phyloP scores from a whole-genome alignment of 2,329 filamentous ascomycete species.

The Clarireedia homoeocarpa region DNA sequence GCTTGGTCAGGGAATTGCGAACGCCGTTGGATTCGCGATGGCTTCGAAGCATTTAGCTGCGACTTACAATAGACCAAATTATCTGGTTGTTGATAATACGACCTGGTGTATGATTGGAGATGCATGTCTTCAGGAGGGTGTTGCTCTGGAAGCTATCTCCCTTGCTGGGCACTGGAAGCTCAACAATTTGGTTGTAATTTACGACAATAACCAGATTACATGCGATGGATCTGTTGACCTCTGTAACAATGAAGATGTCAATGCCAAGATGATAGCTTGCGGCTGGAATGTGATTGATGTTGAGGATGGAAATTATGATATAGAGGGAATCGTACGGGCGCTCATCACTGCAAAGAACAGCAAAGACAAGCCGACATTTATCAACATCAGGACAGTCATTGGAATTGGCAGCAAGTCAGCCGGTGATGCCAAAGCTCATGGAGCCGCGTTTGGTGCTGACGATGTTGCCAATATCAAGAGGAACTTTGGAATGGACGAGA shows the following conservation, averaged over 20 bases:
- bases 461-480: constrained; percentile 29
- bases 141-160: constrained; percentile 41
- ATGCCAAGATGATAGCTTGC: constrained; percentile 40
- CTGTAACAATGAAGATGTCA: constrained; percentile 41
- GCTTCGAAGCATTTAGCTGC: constrained; percentile 40
- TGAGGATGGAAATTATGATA: constrained; percentile 36
- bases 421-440: constrained; percentile 27
- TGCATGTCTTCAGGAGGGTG: constrained; percentile 43
- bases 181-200: constrained; percentile 41
- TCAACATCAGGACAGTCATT: constrained; percentile 43
- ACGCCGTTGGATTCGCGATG: constrained; percentile 43
- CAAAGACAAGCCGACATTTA: constrained; percentile 40
- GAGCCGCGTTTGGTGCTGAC: constrained; percentile 17
- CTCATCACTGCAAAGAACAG: constrained; percentile 33
- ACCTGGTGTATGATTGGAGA: constrained; percentile 44
- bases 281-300: constrained; percentile 43
- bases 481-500: constrained; percentile 33
- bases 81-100: constrained; percentile 36
- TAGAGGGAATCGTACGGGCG: constrained; percentile 35
- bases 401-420: constrained; percentile 33
- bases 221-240: constrained; percentile 41
- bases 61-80: constrained; percentile 38
- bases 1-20: constrained; percentile 43
- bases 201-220: constrained; percentile 45
- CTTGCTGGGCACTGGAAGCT: constrained; percentile 40